These are phyloP conservation scores for Musa troglodytarum DNA, from an alignment of 176 grass and related monocot species.

Conservation along the genomic window DNA sequence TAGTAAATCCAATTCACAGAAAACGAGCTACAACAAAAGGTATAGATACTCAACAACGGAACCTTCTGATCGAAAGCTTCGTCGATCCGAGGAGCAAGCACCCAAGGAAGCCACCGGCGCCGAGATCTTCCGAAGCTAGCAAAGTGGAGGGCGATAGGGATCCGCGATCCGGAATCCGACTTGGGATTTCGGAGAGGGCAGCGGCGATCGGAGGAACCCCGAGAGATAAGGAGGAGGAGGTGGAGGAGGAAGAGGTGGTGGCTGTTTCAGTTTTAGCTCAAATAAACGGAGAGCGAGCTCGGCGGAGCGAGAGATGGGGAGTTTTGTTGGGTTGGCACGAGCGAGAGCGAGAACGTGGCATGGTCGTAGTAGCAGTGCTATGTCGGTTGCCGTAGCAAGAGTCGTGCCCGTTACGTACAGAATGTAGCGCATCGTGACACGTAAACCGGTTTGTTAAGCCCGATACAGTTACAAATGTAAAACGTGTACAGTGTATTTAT, in stretches of 20 bases:
- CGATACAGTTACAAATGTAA: too few relatives aligned
- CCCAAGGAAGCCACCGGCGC: background rate
- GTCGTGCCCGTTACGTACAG: background rate
- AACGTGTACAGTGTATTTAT: too few relatives aligned
- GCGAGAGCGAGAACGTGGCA: slow-evolving; percentile 29
- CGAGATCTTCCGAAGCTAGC: background rate
- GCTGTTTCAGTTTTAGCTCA: background rate
- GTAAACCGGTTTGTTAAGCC: too few relatives aligned
- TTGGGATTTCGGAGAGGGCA: background rate
- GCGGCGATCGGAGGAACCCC: background rate
- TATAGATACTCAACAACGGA: background rate
- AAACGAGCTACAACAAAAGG: background rate
- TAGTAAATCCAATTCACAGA: background rate
- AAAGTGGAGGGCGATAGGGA: background rate
- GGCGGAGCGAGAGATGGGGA: background rate
- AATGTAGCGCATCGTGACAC: background rate
- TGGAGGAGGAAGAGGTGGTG: background rate
- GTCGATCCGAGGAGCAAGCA: background rate
- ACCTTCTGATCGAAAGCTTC: background rate
- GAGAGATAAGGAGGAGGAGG: background rate
- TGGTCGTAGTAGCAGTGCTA: slow-evolving; percentile 1
- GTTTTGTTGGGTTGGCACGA: slow-evolving; percentile 19
- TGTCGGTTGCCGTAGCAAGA: background rate
- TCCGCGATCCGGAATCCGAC: background rate
- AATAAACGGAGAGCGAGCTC: background rate